These are phyloP conservation scores for Russula sp. DNA, from an alignment of 768 basidiomycete species.

Conservation along the genomic window DNA sequence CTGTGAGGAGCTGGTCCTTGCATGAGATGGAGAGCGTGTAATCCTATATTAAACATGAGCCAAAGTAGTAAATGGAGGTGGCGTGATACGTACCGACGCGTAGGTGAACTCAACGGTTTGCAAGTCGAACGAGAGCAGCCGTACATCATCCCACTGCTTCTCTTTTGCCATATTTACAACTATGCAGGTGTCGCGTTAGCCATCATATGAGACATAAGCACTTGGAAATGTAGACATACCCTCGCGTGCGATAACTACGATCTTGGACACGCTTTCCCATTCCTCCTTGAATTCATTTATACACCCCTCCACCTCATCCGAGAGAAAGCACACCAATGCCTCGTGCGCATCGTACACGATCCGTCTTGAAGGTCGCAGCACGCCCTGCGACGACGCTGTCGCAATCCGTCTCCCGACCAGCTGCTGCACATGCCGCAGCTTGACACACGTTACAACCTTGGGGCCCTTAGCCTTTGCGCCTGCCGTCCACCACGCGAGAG, in stretches of 20 bases:
- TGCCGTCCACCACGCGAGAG: slow-evolving; percentile 84
- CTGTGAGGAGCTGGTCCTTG: slow-evolving; percentile 62
- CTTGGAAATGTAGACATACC: slow-evolving; percentile 43
- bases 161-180: slow-evolving; percentile 81
- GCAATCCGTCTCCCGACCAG: slow-evolving; percentile 60
- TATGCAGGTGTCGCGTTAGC: slow-evolving; percentile 34
- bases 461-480: slow-evolving; percentile 20
- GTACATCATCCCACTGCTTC: slow-evolving; percentile 69
- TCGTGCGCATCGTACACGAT: slow-evolving; percentile 89
- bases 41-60: slow-evolving; percentile 43
- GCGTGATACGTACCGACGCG: slow-evolving; percentile 45
- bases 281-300: slow-evolving; percentile 90
- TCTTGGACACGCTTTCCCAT: slow-evolving; percentile 90
- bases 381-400: slow-evolving; percentile 49
- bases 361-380: slow-evolving; percentile 80
- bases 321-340: slow-evolving; percentile 85
- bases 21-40: slow-evolving; percentile 78
- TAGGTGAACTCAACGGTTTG: slow-evolving; percentile 92
- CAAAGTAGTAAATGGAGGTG: not conserved
- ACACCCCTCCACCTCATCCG: slow-evolving; percentile 82
- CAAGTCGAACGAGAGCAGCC: slow-evolving; percentile 84
- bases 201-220: not conserved
- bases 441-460: slow-evolving; percentile 84
- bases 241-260: slow-evolving; percentile 90
- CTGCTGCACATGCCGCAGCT: slow-evolving; percentile 86